Base-by-base conservation (phyloP, 768 basidiomycete species). In the Termitomyces bulborhizus region DNA sequence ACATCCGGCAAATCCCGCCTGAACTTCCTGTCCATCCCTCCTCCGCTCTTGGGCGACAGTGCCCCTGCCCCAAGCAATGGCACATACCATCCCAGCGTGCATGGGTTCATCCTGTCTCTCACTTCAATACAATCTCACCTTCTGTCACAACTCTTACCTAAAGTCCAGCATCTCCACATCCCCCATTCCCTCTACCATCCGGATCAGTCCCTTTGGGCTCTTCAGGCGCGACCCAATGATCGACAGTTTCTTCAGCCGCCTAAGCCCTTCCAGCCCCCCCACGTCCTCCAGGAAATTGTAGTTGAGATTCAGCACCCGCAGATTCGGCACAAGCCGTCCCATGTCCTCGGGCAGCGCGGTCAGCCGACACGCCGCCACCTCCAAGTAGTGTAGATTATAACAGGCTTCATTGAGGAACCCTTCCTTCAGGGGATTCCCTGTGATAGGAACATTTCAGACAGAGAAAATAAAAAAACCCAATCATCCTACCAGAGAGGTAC, bases 41-140 rank as follows among this genome's bases (percentile, higher is more conserved):
- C 85, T 62, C 82, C 82, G 51, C 81, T 74, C 62, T 85, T 84
- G 61, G 80, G 29, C 29, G 29, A 29, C 29, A 29, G 29, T 6
- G 29, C 29, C 3, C 29, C 29, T 29, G 29, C 29, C 29, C 1
- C 83, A 50, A 94, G 77, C 56, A 98, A 72, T 24, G 97, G 93
- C 34, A 97, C 78, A 70, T 99, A 98, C 88, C 93, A 96, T 6
- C 91, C 91, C 11, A 98, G 84, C 18, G 95, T 98, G 62, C 90
- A 93, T 52, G 97, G 95, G 66, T 99, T 99, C 93, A 98, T 97
- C 67, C 79, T 80, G 62, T 21, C 50, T 3, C 42, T 60, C 53
- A 39, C 46, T 48, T 53, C 65, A 55, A 8, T 12, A 3, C 16
- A 31, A 8, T 36, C 6, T 7, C 37, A 6, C 11, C 15, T 0